These are phyloP conservation scores for Chaetomium sp. DNA, from an alignment of 2,329 filamentous ascomycete species.

Conservation along the genomic window DNA sequence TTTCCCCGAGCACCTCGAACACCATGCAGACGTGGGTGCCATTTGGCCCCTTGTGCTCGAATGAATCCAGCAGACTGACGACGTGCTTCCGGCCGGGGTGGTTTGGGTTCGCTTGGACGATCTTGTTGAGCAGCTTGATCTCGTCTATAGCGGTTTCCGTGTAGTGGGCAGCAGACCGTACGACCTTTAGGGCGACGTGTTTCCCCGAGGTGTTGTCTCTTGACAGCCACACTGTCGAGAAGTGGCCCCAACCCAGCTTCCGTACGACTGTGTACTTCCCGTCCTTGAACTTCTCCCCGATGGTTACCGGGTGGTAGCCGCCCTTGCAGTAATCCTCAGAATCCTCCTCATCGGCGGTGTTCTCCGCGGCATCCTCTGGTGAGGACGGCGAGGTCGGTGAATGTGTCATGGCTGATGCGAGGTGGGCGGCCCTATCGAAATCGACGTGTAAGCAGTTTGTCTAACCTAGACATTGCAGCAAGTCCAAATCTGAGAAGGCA, in stretches of 20 bases:
- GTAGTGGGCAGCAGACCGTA: constrained; percentile 96
- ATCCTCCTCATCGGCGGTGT: constrained; percentile 97
- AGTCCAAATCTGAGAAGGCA: constrained; percentile 5
- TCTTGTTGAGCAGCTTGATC: constrained; percentile 96
- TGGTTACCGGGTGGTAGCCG: constrained; percentile 91
- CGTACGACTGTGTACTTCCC: constrained; percentile 94
- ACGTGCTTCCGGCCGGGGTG: constrained; percentile 95
- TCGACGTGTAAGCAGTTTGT: constrained; percentile 38
- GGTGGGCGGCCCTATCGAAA: constrained; percentile 54
- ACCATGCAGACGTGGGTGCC: constrained; percentile 99
- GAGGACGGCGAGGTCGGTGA: constrained; percentile 78
- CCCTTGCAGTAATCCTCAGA: constrained; percentile 99
- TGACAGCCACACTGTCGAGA: constrained; percentile 91
- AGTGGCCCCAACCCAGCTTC: constrained; percentile 97
- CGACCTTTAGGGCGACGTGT: constrained; percentile 96
- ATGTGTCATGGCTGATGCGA: constrained; percentile 62
- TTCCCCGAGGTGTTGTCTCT: constrained; percentile 85
- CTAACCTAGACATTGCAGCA: constrained; percentile 21
- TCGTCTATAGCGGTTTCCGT: constrained; percentile 98
- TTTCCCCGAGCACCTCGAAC: constrained; percentile 96
- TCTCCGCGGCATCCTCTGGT: constrained; percentile 81
- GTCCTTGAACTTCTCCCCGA: constrained; percentile 97
- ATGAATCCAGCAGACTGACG: constrained; percentile 92
- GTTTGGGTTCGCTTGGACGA: constrained; percentile 90
- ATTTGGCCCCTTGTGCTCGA: constrained; percentile 96